Conservation (phyloP, 768 basidiomycete species). For the Suillus subaureus region DNA sequence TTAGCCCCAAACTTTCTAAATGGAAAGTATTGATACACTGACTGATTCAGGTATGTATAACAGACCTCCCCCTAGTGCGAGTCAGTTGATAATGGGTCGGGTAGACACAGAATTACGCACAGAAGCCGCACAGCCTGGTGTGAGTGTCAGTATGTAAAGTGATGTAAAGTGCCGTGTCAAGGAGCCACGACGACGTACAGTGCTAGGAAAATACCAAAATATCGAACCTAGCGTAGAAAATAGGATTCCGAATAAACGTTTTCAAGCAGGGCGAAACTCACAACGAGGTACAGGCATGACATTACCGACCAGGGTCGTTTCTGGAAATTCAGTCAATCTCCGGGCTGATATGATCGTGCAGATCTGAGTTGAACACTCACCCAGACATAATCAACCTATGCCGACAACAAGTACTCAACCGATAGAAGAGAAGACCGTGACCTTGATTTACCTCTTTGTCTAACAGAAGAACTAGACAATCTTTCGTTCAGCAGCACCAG, state of each 20-base stretch:
- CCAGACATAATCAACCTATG: conserved; percentile 1
- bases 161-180: neutral
- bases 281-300: conserved; percentile 1
- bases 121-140: neutral
- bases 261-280: neutral
- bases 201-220: neutral
- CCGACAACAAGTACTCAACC: neutral
- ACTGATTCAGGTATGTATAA: neutral
- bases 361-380: neutral
- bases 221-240: neutral
- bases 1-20: neutral
- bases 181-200: neutral
- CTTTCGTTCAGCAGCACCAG: neutral
- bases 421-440: neutral
- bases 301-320: neutral
- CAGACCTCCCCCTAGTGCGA: neutral
- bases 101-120: neutral
- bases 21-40: neutral
- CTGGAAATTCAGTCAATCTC: neutral
- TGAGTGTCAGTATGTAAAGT: neutral
- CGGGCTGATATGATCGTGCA: neutral
- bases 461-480: conserved; percentile 1
- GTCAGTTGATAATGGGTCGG: neutral
- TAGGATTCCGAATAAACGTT: neutral
- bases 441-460: neutral